Percentiles rank a stretch among this genome's conserved stretches.
phyloP scores from a whole-genome alignment of 106 monocot species.

The Narthecium ossifragum region DNA sequence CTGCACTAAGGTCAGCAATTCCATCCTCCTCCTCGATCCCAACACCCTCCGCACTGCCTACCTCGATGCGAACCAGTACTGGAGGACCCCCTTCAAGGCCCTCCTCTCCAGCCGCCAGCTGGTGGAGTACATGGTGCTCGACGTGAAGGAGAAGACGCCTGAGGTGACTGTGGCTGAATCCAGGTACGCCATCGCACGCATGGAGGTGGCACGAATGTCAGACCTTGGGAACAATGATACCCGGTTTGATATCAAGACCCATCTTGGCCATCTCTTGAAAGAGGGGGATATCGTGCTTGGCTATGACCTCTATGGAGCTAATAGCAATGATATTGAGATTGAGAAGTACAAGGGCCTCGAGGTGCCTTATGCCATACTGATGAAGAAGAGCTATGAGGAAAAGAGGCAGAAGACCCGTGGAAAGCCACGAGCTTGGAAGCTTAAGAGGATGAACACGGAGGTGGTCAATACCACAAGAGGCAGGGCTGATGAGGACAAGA shows the following conservation, averaged over 20 bases:
- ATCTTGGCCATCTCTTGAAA: slow-evolving; percentile 68
- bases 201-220: slow-evolving; percentile 64
- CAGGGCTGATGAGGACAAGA: slow-evolving; percentile 58
- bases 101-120: slow-evolving; percentile 48
- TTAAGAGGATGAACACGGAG: slow-evolving; percentile 70
- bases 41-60: slow-evolving; percentile 29
- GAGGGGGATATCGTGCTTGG: slow-evolving; percentile 78
- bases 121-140: slow-evolving; percentile 49
- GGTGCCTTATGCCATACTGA: slow-evolving; percentile 41
- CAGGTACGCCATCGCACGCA: slow-evolving; percentile 45
- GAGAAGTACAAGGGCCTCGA: slow-evolving; percentile 55
- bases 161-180: slow-evolving; percentile 41
- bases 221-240: slow-evolving; percentile 69
- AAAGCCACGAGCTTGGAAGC: slow-evolving; percentile 66
- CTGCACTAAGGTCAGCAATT: slow-evolving; percentile 37
- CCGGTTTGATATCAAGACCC: slow-evolving; percentile 50
- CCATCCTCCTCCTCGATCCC: slow-evolving; percentile 36
- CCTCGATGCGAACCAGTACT: slow-evolving; percentile 48
- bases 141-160: slow-evolving; percentile 32
- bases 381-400: slow-evolving; percentile 89
- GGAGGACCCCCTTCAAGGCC: slow-evolving; percentile 42
- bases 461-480: slow-evolving; percentile 27
- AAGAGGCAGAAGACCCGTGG: slow-evolving; percentile 34
- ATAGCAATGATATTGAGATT: slow-evolving; percentile 60
- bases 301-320: slow-evolving; percentile 74